phyloP scores from a whole-genome alignment of 306 rosid genomes.

The Quercus rubra region DNA sequence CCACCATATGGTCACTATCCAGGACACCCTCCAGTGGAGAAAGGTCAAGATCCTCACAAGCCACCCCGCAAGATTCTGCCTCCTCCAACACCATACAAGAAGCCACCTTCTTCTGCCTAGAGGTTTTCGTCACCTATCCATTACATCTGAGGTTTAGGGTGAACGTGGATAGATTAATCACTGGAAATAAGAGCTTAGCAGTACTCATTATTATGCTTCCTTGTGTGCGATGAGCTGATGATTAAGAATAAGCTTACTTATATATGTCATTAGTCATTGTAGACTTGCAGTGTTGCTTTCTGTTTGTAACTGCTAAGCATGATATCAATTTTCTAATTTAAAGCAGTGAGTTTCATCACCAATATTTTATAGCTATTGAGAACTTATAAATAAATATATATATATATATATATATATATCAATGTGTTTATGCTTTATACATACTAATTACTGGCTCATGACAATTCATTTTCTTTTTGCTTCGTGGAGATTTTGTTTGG shows the following conservation, averaged over 20 bases:
- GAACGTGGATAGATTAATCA: no score
- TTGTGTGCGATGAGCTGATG: background rate
- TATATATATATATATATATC: no score
- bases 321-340: background rate
- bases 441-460: background rate
- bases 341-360: background rate
- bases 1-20: conserved; percentile 16
- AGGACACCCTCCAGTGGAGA: conserved; percentile 1
- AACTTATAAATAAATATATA: no score
- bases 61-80: background rate
- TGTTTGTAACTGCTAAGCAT: background rate
- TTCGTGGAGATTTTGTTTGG: background rate
- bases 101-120: background rate
- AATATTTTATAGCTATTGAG: background rate
- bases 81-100: background rate
- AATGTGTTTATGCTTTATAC: background rate
- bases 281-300: background rate
- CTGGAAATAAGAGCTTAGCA: background rate
- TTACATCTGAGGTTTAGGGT: background rate
- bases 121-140: background rate
- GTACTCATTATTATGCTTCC: background rate
- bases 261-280: background rate
- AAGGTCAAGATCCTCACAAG: background rate
- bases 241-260: background rate
- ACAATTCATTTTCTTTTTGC: background rate